Evolutionary conservation across 495 filamentous ascomycete genomes (phyloP).

Genomic region (Aspergillus homomorphus): DNA sequence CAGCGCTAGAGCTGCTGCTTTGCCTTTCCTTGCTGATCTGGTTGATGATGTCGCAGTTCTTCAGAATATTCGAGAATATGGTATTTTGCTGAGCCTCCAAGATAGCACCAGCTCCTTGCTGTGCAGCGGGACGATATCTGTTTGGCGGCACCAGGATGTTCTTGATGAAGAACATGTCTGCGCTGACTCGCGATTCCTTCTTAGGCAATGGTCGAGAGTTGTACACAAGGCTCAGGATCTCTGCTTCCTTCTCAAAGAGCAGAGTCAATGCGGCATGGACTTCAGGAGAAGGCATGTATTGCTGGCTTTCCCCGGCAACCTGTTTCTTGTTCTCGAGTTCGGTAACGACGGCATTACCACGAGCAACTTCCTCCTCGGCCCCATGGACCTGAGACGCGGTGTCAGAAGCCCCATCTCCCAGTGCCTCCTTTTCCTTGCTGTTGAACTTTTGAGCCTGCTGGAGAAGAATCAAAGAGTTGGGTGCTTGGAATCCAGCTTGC

Average conservation of each 20-base stretch:
- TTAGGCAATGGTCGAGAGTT: slow-evolving; percentile 60
- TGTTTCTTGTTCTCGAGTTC: slow-evolving; percentile 30
- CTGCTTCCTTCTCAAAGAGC: slow-evolving; percentile 82
- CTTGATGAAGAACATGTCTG: slow-evolving; percentile 92
- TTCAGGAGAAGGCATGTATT: slow-evolving; percentile 71
- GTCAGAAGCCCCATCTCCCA: slow-evolving; percentile 24
- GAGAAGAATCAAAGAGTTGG: slow-evolving; percentile 56
- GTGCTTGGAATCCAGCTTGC: slow-evolving; percentile 62
- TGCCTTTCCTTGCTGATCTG: slow-evolving; percentile 73
- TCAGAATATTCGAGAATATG: slow-evolving; percentile 76
- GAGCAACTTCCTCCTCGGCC: slow-evolving; percentile 69
- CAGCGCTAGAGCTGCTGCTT: slow-evolving; percentile 40
- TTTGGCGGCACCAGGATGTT: slow-evolving; percentile 86
- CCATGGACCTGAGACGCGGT: slow-evolving; percentile 40
- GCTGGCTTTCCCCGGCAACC: slow-evolving; percentile 44
- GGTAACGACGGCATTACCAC: slow-evolving; percentile 48
- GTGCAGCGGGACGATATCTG: slow-evolving; percentile 85
- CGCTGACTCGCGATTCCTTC: slow-evolving; percentile 51
- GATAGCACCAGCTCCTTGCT: slow-evolving; percentile 70
- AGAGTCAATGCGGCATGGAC: slow-evolving; percentile 70
- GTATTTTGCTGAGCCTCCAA: slow-evolving; percentile 83
- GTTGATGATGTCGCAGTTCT: slow-evolving; percentile 63
- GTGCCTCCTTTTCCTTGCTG: slow-evolving; percentile 31
- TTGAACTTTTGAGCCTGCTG: slow-evolving; percentile 38
- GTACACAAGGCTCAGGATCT: slow-evolving; percentile 78